Evolutionary conservation across 371 early-diverging fungal species (phyloP).

Genomic region (Mortierella sp.): DNA sequence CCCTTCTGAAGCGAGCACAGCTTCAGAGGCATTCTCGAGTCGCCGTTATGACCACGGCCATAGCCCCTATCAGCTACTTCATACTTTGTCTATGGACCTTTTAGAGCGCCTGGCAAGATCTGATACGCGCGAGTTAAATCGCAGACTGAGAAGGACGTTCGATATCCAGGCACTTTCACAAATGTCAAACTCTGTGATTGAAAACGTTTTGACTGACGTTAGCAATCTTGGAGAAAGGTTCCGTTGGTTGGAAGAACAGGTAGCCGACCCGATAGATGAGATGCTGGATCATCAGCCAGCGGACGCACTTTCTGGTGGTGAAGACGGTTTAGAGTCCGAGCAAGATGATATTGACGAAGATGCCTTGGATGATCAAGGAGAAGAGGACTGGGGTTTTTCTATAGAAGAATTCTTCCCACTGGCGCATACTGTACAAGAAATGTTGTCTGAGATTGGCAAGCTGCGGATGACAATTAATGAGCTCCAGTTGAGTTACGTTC

Average conservation of each 20-base stretch:
- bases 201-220: constrained; percentile 75
- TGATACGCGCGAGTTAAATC: constrained; percentile 71
- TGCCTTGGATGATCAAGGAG: not conserved
- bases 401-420: constrained; percentile 69
- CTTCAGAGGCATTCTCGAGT: constrained; percentile 53
- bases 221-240: constrained; percentile 65
- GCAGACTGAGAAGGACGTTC: constrained; percentile 72
- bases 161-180: constrained; percentile 79
- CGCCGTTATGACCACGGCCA: constrained; percentile 53
- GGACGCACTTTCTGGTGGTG: constrained; percentile 3
- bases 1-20: constrained; percentile 51
- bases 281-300: constrained; percentile 13
- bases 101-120: constrained; percentile 66
- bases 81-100: constrained; percentile 44
- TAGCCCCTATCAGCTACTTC: constrained; percentile 56
- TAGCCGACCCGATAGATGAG: constrained; percentile 45
- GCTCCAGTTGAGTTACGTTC: constrained; percentile 76
- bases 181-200: constrained; percentile 81
- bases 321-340: not conserved
- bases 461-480: constrained; percentile 78
- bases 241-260: constrained; percentile 63
- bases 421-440: constrained; percentile 68
- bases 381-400: constrained; percentile 51
- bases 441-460: constrained; percentile 74
- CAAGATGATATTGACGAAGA: constrained; percentile 3